These are phyloP conservation scores for Pseudogymnoascus sp. DNA, from an alignment of 2,329 filamentous ascomycete genomes.

Conservation along the genomic window DNA sequence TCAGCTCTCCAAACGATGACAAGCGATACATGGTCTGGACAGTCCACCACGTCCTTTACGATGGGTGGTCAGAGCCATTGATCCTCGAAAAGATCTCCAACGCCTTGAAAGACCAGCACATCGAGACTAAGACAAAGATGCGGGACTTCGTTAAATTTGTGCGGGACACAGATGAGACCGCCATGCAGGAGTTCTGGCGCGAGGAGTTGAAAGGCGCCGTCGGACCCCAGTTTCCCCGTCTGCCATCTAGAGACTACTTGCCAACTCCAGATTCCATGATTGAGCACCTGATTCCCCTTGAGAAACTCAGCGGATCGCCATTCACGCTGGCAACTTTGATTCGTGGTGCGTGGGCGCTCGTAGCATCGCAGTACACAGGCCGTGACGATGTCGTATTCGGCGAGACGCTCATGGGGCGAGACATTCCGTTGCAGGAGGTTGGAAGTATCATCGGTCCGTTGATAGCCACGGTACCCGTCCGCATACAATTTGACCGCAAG, in stretches of 20 bases:
- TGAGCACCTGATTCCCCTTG: conserved; percentile 31
- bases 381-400: conserved; percentile 35
- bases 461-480: conserved; percentile 36
- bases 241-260: conserved; percentile 39
- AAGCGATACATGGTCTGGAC: conserved; percentile 40
- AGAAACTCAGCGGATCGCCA: conserved; percentile 9
- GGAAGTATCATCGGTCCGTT: conserved; percentile 36
- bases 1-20: conserved; percentile 15
- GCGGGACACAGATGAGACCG: conserved; percentile 31
- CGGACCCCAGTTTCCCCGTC: conserved; percentile 40
- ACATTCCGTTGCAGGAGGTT: conserved; percentile 31
- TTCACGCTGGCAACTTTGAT: conserved; percentile 20
- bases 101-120: conserved; percentile 17
- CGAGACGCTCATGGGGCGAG: conserved; percentile 36
- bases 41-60: conserved; percentile 48
- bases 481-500: conserved; percentile 27
- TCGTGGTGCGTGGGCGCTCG: conserved; percentile 33
- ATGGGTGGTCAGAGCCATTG: conserved; percentile 40
- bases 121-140: conserved; percentile 29
- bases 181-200: conserved; percentile 39
- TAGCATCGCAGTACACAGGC: conserved; percentile 31
- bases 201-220: conserved; percentile 35
- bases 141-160: conserved; percentile 41
- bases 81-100: conserved; percentile 24
- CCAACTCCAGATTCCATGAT: conserved; percentile 35